These are phyloP conservation scores for Eucalyptus sp. DNA, from an alignment of 345 rosid genomes.

Conservation along the genomic window DNA sequence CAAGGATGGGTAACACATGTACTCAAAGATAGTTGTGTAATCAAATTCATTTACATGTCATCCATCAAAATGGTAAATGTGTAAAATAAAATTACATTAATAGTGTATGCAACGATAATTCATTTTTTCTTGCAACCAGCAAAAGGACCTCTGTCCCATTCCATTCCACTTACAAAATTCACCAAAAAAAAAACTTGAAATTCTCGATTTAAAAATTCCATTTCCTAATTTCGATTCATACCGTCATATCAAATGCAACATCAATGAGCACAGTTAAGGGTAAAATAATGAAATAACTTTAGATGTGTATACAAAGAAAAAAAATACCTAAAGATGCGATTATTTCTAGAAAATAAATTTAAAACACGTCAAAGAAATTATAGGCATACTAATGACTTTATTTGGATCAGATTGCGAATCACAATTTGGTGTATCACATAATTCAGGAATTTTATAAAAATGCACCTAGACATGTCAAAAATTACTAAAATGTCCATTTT, in stretches of 20 bases:
- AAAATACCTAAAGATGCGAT: neutral
- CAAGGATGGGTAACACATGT: neutral
- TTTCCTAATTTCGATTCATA: neutral
- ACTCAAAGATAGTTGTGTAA: neutral
- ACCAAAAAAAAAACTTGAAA: too few relatives aligned
- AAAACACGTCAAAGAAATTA: too few relatives aligned
- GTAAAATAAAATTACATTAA: neutral
- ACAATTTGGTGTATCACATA: neutral
- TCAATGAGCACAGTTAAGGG: neutral
- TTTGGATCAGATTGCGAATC: neutral
- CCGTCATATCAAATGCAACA: neutral
- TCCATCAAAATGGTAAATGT: neutral
- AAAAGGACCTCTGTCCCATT: neutral
- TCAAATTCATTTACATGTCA: neutral
- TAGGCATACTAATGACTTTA: neutral
- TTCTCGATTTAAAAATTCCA: neutral
- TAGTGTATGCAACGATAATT: neutral
- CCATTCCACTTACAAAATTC: neutral
- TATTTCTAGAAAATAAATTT: too few relatives aligned
- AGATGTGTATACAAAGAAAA: neutral
- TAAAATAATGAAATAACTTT: neutral
- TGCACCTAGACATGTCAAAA: neutral
- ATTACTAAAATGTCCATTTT: neutral
- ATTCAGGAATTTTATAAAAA: neutral
- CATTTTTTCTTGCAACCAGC: neutral